Conservation (phyloP, 2,329 filamentous ascomycete species). For the Claviceps africana region DNA sequence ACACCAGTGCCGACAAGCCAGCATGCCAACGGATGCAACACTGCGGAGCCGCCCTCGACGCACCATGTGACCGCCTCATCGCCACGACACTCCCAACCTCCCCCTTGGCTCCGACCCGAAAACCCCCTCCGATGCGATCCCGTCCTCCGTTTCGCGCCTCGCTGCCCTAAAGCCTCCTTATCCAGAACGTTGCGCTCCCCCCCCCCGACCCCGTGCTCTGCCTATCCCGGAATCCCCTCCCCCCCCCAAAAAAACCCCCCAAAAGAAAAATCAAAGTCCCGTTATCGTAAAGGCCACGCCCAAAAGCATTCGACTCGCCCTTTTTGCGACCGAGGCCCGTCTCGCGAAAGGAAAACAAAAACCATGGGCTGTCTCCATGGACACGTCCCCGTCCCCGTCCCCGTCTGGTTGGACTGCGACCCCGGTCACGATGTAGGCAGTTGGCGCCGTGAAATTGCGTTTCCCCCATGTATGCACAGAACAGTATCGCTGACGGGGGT, state of each 20-base stretch:
- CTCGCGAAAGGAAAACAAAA: too few relatives aligned
- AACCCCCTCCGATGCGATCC: not conserved
- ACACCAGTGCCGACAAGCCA: too few relatives aligned
- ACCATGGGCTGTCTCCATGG: constrained; percentile 13
- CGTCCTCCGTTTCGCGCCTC: not conserved
- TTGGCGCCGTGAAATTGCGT: too few relatives aligned
- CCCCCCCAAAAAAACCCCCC: not conserved
- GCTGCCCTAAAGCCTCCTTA: not conserved
- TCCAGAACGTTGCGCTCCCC: not conserved
- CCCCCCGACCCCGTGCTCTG: not conserved
- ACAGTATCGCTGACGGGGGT: not conserved
- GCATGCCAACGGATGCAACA: not conserved
- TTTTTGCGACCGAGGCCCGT: not conserved
- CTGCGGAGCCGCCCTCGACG: not conserved
- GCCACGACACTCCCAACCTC: not conserved
- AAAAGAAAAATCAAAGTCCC: not conserved
- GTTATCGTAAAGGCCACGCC: not conserved
- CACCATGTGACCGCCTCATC: not conserved
- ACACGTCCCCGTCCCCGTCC: constrained; percentile 20
- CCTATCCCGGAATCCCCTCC: not conserved
- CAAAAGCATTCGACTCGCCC: not conserved
- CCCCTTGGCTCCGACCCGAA: not conserved
- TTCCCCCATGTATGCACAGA: not conserved
- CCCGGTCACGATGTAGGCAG: constrained; percentile 52
- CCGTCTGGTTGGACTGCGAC: constrained; percentile 48